Evolutionary conservation across 371 early-diverging fungal genomes (phyloP).

Genomic region (Homolaphlyctis polyrhiza): DNA sequence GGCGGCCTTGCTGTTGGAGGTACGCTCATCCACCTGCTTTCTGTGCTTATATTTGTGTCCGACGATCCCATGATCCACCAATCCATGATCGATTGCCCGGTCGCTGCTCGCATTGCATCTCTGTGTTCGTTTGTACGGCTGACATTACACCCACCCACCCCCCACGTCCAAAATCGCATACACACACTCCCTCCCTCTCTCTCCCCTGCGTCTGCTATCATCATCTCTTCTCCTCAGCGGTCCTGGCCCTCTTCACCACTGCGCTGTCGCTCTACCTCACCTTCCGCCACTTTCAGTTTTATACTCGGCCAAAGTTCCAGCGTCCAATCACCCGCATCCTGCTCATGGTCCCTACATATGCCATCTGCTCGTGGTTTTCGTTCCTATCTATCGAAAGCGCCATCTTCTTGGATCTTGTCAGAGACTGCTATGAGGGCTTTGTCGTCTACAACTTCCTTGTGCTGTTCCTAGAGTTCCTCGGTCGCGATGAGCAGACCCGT

Average conservation of each 20-base stretch:
- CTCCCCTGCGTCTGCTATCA: too few species aligned
- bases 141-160: too few species aligned
- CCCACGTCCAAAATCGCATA: too few species aligned
- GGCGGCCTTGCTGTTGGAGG: not conserved
- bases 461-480: conserved; percentile 30
- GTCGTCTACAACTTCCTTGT: conserved; percentile 32
- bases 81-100: too few species aligned
- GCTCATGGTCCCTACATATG: conserved; percentile 30
- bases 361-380: conserved; percentile 24
- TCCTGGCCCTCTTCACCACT: not conserved
- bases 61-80: too few species aligned
- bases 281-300: conserved; percentile 15
- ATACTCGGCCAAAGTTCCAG: conserved; percentile 25
- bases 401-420: conserved; percentile 19
- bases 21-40: not conserved
- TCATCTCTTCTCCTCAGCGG: not conserved
- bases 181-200: too few species aligned
- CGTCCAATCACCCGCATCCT: conserved; percentile 27
- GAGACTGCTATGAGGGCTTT: conserved; percentile 34
- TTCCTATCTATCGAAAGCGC: conserved; percentile 17
- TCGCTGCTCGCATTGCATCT: too few species aligned
- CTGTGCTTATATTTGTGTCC: not conserved
- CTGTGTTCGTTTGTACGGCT: too few species aligned
- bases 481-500: conserved; percentile 11
- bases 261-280: conserved; percentile 10